Evolutionary conservation across 164 flowering plant species (phyloP).

Genomic region (Sextonia rubra): DNA sequence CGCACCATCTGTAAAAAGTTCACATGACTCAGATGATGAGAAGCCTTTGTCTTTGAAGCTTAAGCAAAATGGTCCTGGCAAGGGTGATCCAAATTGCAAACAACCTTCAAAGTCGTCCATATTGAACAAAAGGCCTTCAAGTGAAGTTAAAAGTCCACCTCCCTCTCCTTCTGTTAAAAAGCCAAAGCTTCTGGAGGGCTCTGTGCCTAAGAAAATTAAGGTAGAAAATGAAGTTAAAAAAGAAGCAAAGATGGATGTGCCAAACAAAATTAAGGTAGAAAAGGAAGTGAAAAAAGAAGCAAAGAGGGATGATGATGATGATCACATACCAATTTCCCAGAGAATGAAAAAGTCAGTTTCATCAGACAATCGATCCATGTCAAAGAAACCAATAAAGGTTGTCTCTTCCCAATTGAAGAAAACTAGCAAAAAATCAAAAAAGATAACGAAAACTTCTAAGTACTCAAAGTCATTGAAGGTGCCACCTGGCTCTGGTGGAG

Average conservation of each 20-base stretch:
- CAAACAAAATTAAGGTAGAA: constrained; percentile 35
- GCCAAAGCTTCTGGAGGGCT: constrained; percentile 40
- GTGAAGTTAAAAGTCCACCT: constrained; percentile 28
- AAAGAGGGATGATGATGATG: constrained; percentile 51
- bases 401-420: constrained; percentile 50
- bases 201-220: constrained; percentile 34
- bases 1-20: constrained; percentile 34
- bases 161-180: constrained; percentile 50
- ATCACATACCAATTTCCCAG: constrained; percentile 61
- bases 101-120: constrained; percentile 23
- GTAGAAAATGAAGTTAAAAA: constrained; percentile 35
- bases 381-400: constrained; percentile 43
- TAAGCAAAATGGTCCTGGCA: constrained; percentile 62
- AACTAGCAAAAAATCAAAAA: constrained; percentile 48
- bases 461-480: constrained; percentile 64
- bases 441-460: constrained; percentile 39
- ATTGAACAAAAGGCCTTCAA: constrained; percentile 62
- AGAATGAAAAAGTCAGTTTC: constrained; percentile 48
- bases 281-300: constrained; percentile 29
- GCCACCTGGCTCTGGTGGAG: constrained; percentile 78
- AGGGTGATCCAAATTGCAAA: constrained; percentile 21
- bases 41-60: constrained; percentile 45
- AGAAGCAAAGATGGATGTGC: constrained; percentile 6
- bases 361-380: constrained; percentile 36
- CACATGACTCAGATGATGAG: constrained; percentile 35